Conservation (phyloP, 2,329 filamentous ascomycete genomes). For the Aureobasidium sp. region DNA sequence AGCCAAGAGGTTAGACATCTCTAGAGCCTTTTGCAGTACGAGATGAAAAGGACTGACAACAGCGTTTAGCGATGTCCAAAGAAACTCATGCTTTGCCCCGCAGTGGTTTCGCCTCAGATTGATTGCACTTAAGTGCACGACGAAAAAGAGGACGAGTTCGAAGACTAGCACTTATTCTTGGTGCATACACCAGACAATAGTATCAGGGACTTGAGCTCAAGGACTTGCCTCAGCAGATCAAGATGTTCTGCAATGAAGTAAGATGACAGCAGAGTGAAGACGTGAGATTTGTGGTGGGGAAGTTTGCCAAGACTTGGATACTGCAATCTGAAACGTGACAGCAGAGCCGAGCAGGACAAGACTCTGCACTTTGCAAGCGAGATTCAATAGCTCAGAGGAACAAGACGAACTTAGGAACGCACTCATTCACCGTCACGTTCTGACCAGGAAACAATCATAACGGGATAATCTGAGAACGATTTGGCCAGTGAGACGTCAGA, state of each 20-base stretch:
- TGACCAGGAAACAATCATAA: neutral
- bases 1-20: neutral
- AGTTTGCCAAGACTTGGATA: conserved; percentile 3
- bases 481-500: neutral
- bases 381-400: neutral
- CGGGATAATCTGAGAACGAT: neutral
- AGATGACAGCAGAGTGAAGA: neutral
- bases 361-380: neutral
- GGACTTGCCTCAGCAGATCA: neutral
- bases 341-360: conserved; percentile 3
- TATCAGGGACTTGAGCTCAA: too few species aligned
- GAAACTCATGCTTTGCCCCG: neutral
- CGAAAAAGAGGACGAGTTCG: too few species aligned
- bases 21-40: neutral
- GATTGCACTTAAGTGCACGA: neutral
- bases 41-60: conserved; percentile 1
- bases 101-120: conserved; percentile 6
- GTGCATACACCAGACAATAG: neutral
- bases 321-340: conserved; percentile 11
- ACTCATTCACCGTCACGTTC: neutral
- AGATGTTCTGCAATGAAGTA: neutral
- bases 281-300: neutral
- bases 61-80: conserved; percentile 10
- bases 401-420: neutral
- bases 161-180: neutral